Evolutionary conservation across 805 yeast genomes (phyloP).

Genomic region (Torulaspora delbrueckii): DNA sequence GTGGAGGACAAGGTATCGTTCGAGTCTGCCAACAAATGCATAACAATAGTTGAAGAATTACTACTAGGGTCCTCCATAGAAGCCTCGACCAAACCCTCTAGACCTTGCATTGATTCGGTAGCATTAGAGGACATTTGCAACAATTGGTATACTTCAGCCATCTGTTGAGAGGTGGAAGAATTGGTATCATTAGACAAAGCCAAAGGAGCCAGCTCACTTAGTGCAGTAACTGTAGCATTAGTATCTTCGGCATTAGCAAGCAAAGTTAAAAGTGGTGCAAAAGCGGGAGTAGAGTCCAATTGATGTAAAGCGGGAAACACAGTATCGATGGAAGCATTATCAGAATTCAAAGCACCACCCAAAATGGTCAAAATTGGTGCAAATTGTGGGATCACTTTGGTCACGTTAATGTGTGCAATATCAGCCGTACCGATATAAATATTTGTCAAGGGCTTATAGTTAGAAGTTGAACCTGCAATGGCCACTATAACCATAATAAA

Average conservation of each 20-base stretch:
- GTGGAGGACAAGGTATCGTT: constrained; percentile 25
- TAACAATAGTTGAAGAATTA: constrained; percentile 16
- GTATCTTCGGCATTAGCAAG: constrained; percentile 25
- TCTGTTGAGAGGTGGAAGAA: constrained; percentile 13
- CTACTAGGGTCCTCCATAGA: constrained; percentile 11
- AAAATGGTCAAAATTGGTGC: constrained; percentile 28
- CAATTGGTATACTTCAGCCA: constrained; percentile 17
- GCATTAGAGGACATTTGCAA: constrained; percentile 18
- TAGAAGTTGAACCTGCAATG: constrained; percentile 32
- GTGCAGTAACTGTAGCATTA: constrained; percentile 24
- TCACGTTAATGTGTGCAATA: constrained; percentile 32
- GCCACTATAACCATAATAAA: constrained; percentile 30
- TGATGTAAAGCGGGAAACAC: constrained; percentile 25
- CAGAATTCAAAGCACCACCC: constrained; percentile 27
- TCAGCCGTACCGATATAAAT: constrained; percentile 34
- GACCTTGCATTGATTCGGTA: constrained; percentile 19
- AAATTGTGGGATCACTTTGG: constrained; percentile 33
- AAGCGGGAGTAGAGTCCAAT: constrained; percentile 27
- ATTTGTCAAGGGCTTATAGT: constrained; percentile 30
- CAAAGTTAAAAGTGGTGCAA: constrained; percentile 29
- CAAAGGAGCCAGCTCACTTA: constrained; percentile 28
- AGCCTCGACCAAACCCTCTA: constrained; percentile 18
- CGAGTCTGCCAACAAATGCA: constrained; percentile 23
- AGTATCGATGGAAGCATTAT: constrained; percentile 17
- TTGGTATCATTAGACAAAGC: constrained; percentile 19